phyloP scores from a whole-genome alignment of 2,329 filamentous ascomycete genomes.

The Ceratocystis ficicola region DNA sequence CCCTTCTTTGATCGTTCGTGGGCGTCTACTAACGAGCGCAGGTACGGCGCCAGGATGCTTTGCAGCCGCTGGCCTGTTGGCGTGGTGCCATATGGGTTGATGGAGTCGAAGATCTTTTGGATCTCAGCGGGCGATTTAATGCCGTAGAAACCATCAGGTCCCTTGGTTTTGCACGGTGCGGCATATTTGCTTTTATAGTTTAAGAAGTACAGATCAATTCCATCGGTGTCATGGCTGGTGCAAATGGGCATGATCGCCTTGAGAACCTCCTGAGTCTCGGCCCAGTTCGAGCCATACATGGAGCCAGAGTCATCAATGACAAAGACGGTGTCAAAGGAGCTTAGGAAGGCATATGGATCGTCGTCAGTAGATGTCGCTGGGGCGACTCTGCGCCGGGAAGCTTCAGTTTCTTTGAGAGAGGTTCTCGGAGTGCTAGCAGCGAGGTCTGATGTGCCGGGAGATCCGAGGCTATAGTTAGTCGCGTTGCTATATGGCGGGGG shows the following conservation, averaged over 20 bases:
- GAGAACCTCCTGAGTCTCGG: slow-evolving; percentile 59
- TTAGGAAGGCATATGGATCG: slow-evolving; percentile 64
- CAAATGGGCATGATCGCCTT: slow-evolving; percentile 69
- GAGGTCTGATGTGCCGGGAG: slow-evolving; percentile 18
- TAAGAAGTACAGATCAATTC: slow-evolving; percentile 84
- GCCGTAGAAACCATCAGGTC: slow-evolving; percentile 48
- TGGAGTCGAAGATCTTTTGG: slow-evolving; percentile 54
- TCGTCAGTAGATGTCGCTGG: slow-evolving; percentile 35
- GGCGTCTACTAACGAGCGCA: slow-evolving; percentile 25
- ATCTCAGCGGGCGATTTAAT: slow-evolving; percentile 49
- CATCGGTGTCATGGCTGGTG: slow-evolving; percentile 64
- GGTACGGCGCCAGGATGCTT: slow-evolving; percentile 60
- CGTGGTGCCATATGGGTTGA: slow-evolving; percentile 55
- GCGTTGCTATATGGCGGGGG: background rate
- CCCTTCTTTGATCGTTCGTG: background rate
- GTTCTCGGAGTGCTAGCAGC: slow-evolving; percentile 23
- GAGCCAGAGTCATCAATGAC: slow-evolving; percentile 85
- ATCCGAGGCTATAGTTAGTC: background rate
- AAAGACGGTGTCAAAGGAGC: slow-evolving; percentile 74
- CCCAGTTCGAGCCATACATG: slow-evolving; percentile 70
- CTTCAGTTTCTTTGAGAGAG: slow-evolving; percentile 20
- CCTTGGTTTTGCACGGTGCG: slow-evolving; percentile 26
- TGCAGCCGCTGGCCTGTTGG: slow-evolving; percentile 62
- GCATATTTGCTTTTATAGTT: slow-evolving; percentile 42
- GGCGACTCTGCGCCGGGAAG: slow-evolving; percentile 19